phyloP scores from a whole-genome alignment of 768 basidiomycete species.

The Vishniacozyma victoriae region DNA sequence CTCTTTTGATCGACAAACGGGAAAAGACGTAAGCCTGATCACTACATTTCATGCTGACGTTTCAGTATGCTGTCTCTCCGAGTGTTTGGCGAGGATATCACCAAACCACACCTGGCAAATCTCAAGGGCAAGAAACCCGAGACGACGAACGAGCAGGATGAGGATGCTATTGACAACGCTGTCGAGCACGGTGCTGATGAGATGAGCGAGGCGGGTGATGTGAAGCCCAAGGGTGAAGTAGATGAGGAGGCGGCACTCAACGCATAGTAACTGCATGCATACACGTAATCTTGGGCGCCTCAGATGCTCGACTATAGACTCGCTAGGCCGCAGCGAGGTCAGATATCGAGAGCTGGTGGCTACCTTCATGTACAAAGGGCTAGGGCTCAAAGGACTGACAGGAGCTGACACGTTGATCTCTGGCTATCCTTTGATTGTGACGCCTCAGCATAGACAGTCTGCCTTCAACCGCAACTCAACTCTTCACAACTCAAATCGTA shows the following conservation, averaged over 20 bases:
- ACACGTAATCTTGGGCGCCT: too few species aligned
- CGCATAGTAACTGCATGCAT: too few species aligned
- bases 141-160: conserved; percentile 1
- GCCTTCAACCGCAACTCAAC: too few species aligned
- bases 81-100: conserved; percentile 71
- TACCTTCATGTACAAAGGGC: too few species aligned
- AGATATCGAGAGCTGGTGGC: too few species aligned
- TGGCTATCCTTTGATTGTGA: too few species aligned
- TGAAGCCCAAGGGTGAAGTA: not conserved
- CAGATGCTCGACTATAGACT: too few species aligned
- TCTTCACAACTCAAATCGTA: too few species aligned
- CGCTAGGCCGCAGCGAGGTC: too few species aligned
- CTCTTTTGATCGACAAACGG: conserved; percentile 93
- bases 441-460: too few species aligned
- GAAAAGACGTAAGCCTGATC: conserved; percentile 68
- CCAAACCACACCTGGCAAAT: conserved; percentile 48
- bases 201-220: not conserved
- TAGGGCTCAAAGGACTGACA: too few species aligned
- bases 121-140: not conserved
- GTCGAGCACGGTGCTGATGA: conserved; percentile 2
- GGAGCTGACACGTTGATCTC: too few species aligned
- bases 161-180: conserved; percentile 9
- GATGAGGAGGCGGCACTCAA: not conserved
- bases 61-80: conserved; percentile 77
- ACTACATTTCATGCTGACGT: not conserved